Evolutionary conservation across 352 stramenopile genomes (phyloP), one percentile per base, ranked within the genome.

Genomic region (Peronospora belbahrii): DNA sequence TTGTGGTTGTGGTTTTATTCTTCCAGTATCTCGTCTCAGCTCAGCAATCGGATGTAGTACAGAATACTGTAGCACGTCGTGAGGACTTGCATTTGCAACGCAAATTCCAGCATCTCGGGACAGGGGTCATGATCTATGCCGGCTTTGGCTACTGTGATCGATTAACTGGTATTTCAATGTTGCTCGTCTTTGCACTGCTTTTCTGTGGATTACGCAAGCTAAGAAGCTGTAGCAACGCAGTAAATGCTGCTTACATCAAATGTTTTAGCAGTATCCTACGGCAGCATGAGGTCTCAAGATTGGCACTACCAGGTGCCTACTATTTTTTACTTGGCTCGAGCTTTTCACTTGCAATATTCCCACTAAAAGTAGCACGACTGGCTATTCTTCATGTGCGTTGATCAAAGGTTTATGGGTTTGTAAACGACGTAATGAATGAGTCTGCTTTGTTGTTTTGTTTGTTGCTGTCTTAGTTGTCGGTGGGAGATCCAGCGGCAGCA

Each of bases 261-360:
- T 61, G 52, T 22, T 82, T 85, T 34, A 32, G 50, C 8, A 57
- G 48, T 25, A 67, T 85, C 17, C 30, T 85, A 38, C 65, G 73
- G 10, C 57, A 56, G n/a, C 40, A 75, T 32, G 73, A 85, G 41
- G 56, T 77, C 10, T 42, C 52, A 3, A 48, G 52, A 40, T 23
- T 46, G 0, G 60, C 54, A 3, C 15, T 85, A n/a, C 73, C 73
- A 0, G 70, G 70, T 8, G 70, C 70, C 9, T 82, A 70, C 45
- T 85, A 79, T 52, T 85, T 85, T 55, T 43, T 85, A 9, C 45
- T 82, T 13, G 73, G 73, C 18, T 69, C 57, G 3, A 65, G 56
- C 19, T 51, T 65, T 8, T 67, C 65, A 10, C 48, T 80, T 2
- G 48, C 41, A 13, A 6, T 80, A 7, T 80, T 70, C 40, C 61